Conservation (phyloP, 148 eudicot species). For the Amaranthus hypochondriacus region DNA sequence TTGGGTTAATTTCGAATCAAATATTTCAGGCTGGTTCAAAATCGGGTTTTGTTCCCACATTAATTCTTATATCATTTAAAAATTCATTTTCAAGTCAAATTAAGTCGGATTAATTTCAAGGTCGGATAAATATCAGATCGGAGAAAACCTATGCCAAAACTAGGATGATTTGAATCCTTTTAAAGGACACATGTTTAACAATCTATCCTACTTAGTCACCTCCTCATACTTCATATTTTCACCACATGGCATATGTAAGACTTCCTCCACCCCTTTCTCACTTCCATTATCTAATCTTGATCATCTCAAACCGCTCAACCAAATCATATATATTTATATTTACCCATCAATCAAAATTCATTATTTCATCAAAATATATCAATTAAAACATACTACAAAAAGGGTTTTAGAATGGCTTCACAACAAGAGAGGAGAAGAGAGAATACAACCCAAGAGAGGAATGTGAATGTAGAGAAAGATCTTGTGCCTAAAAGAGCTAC, state of each 20-base stretch:
- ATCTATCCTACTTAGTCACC: slow-evolving; percentile 24
- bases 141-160: not conserved
- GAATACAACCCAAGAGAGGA: slow-evolving; percentile 36
- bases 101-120: too few species aligned
- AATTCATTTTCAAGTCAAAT: too few species aligned
- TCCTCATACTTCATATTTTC: slow-evolving; percentile 9
- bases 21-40: too few species aligned
- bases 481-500: slow-evolving; percentile 49
- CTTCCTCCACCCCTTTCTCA: not conserved
- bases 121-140: not conserved
- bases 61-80: too few species aligned
- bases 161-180: not conserved
- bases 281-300: not conserved
- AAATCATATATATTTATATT: not conserved
- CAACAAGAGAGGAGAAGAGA: slow-evolving; percentile 50
- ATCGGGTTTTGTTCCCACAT: too few species aligned
- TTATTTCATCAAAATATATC: too few species aligned
- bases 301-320: slow-evolving; percentile 13
- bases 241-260: slow-evolving; percentile 20
- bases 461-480: slow-evolving; percentile 38
- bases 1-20: too few species aligned
- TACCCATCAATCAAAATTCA: not conserved
- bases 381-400: not conserved
- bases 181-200: slow-evolving; percentile 14
- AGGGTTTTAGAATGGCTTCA: slow-evolving; percentile 42